phyloP scores from a whole-genome alignment of 306 rosid species.

The Acacia melanoxylon region DNA sequence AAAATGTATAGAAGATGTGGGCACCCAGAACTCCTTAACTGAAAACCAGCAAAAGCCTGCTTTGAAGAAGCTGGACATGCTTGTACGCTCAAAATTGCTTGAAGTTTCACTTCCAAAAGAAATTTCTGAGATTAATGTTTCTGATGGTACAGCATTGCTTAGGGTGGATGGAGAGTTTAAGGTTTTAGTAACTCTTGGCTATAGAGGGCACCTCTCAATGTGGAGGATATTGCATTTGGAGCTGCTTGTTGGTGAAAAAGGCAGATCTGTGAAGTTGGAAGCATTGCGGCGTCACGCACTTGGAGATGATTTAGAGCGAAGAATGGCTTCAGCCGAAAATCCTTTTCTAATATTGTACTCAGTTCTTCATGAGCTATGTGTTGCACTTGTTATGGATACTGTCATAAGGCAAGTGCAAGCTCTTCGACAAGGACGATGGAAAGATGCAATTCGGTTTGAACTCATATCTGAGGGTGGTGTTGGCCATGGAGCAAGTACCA shows the following conservation, averaged over 20 bases:
- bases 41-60: conserved; percentile 91
- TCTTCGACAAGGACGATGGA: conserved; percentile 97
- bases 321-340: conserved; percentile 93
- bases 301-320: conserved; percentile 95
- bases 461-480: conserved; percentile 68
- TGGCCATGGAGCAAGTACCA: conserved; percentile 65
- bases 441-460: conserved; percentile 93
- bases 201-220: conserved; percentile 89
- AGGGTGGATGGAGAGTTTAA: conserved; percentile 87
- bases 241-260: conserved; percentile 90
- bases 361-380: conserved; percentile 87
- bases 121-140: conserved; percentile 69
- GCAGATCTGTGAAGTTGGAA: conserved; percentile 71
- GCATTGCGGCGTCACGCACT: conserved; percentile 60
- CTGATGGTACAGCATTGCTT: conserved; percentile 79
- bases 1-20: conserved; percentile 84
- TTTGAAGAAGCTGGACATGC: conserved; percentile 81
- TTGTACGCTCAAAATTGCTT: conserved; percentile 86
- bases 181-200: conserved; percentile 91
- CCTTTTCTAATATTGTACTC: conserved; percentile 79
- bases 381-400: conserved; percentile 91
- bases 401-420: conserved; percentile 85
- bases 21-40: conserved; percentile 65
- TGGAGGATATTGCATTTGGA: conserved; percentile 99
- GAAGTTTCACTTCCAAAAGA: conserved; percentile 83